phyloP scores from a whole-genome alignment of 305 asterid species.

The Fraxinus platypoda region DNA sequence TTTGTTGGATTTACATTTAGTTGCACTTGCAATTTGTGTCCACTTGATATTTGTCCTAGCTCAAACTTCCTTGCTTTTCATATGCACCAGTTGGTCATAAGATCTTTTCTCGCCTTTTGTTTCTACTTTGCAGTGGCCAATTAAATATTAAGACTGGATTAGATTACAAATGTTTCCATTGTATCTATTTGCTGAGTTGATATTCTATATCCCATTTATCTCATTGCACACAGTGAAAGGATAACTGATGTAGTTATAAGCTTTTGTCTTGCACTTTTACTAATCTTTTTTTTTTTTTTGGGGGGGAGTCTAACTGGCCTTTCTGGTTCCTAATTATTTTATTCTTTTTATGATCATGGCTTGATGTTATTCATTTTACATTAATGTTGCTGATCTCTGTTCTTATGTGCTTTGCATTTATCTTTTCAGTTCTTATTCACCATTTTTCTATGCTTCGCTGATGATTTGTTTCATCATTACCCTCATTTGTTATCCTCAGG shows the following conservation, averaged over 20 bases:
- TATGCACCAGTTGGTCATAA: conserved; percentile 8
- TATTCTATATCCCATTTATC: not conserved
- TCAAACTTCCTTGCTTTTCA: conserved; percentile 10
- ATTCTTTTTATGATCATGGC: not conserved
- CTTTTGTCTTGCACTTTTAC: not conserved
- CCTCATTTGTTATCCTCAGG: conserved; percentile 42
- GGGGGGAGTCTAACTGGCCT: not conserved
- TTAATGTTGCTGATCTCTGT: not conserved
- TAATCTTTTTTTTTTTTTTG: not conserved
- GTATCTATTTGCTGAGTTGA: not conserved
- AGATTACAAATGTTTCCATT: not conserved
- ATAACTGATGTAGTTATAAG: not conserved
- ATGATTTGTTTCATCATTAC: conserved; percentile 13
- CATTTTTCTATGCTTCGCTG: not conserved
- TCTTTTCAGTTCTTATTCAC: not conserved
- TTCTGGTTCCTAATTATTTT: conserved; percentile 1
- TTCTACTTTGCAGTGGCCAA: not conserved
- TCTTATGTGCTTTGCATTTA: not conserved
- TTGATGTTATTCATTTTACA: not conserved
- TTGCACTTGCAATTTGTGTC: not conserved
- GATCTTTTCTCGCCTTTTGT: not conserved
- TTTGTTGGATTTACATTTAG: conserved; percentile 13
- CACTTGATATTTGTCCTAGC: conserved; percentile 9
- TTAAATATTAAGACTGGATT: not conserved
- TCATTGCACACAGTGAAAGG: not conserved